Evolutionary conservation across 2,329 filamentous ascomycete genomes (phyloP), one percentile per base, ranked within the genome.

Genomic region (Paraphaeosphaeria sporulosa): DNA sequence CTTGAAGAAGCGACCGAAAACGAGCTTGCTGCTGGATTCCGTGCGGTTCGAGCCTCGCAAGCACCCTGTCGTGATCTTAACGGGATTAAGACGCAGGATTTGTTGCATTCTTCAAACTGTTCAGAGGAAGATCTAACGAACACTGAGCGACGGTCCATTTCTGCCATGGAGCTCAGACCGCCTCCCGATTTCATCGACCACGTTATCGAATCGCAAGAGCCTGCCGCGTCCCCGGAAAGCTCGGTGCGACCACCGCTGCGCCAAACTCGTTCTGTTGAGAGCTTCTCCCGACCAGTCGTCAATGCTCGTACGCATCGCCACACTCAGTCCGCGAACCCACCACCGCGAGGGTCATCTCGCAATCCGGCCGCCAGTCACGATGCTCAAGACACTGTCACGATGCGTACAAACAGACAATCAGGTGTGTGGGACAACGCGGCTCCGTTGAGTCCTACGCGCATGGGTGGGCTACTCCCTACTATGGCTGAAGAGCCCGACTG

Each of bases 221-320:
- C 63, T 23, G 47, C 55, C 6, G 57, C 54, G 10, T 57, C 61
- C 5, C 65, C 62, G 15, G 64, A 63, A 4, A 57, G 59, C 27
- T 46, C 56, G 32, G 58, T 63, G n/a, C 50, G 60, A 42, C 66
- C 61, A 53, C 52, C 65, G 8, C 67, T 78, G 36, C 72, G 75
- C 4, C 58, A 70, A 30, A 73, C 65, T 32, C 65, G 76, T 48
- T 78, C 76, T 13, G 76, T 82, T 23, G 84, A 86, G 59, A 86
- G 85, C 67, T 86, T 86, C 68, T 86, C 84, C 27, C 81, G 83
- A n/a, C 83, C 84, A 3, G 81, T 79, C 25, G 73, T 82, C 4
- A 79, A 76, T 61, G 70, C 76, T 61, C 76, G 78, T 34, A 75
- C 75, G 30, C 73, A 77, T 34, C 76, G 72, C 38, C 69, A 75